Evolutionary conservation across 805 yeast species (phyloP).

Genomic region (Candida ficus): DNA sequence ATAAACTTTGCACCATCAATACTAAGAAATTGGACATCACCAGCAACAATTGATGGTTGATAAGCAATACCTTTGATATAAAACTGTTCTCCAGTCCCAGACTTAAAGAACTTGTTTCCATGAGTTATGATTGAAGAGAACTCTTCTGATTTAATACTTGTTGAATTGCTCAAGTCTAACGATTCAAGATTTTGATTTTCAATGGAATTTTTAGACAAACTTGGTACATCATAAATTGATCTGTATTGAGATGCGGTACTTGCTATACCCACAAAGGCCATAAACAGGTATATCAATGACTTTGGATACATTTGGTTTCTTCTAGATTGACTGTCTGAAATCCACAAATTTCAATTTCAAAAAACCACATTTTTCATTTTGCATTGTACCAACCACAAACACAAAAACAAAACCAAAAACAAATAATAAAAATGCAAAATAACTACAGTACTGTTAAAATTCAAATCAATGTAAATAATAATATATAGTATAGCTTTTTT

Average conservation of each 20-base stretch:
- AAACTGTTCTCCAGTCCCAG: conserved; percentile 73
- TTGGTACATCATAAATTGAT: too few species aligned
- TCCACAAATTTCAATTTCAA: too few species aligned
- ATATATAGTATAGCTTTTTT: not conserved
- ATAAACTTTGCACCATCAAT: conserved; percentile 30
- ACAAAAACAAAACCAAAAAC: not conserved
- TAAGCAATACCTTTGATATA: conserved; percentile 86
- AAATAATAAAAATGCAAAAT: too few species aligned
- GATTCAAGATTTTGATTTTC: too few species aligned
- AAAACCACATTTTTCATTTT: too few species aligned
- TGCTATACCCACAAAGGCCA: too few species aligned
- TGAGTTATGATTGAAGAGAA: conserved; percentile 49
- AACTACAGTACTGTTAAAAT: not conserved
- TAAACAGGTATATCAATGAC: too few species aligned
- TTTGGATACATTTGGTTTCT: too few species aligned
- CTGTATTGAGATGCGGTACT: too few species aligned
- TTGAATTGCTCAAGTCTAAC: not conserved
- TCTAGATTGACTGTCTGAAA: too few species aligned
- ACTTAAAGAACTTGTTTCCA: conserved; percentile 75
- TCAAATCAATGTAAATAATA: not conserved
- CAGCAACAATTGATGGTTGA: conserved; percentile 50
- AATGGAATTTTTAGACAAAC: too few species aligned
- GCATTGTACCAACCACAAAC: not conserved
- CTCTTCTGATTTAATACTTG: too few species aligned
- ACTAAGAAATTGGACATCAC: conserved; percentile 29